Evolutionary conservation across 331 rosid species (phyloP).

Genomic region (Phaseolus coccineus): DNA sequence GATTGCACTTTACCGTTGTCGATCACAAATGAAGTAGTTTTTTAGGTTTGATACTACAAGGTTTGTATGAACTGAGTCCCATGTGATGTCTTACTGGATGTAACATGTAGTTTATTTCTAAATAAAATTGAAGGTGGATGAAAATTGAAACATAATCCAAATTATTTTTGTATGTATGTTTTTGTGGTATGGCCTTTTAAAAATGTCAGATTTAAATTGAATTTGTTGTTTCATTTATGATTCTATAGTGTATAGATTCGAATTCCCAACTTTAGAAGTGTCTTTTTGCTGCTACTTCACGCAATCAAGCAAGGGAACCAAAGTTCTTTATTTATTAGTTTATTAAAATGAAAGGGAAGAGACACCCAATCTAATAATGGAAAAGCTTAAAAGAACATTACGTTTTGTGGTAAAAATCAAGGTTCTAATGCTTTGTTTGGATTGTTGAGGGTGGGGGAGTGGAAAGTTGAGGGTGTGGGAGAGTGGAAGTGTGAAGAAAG

Average conservation of each 20-base stretch:
- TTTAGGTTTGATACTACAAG: conserved; percentile 21
- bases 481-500: no score
- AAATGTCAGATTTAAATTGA: neutral
- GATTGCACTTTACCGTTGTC: conserved; percentile 19
- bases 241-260: neutral
- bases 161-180: no score
- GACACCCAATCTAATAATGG: no score
- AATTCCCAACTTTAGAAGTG: conserved; percentile 1
- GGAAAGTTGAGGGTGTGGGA: no score
- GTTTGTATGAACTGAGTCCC: conserved; percentile 28
- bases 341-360: no score
- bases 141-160: neutral
- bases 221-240: neutral
- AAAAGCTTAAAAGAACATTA: no score
- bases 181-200: no score
- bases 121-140: neutral
- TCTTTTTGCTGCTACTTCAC: neutral
- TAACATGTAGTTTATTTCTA: neutral
- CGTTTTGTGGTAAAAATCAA: no score
- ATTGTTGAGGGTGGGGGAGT: no score
- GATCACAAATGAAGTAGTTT: neutral
- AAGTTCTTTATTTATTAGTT: no score
- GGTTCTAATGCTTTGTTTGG: no score
- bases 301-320: neutral
- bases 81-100: conserved; percentile 39